phyloP scores from a whole-genome alignment of 148 eudicot genomes.

The Rhododendron mucronatum region DNA sequence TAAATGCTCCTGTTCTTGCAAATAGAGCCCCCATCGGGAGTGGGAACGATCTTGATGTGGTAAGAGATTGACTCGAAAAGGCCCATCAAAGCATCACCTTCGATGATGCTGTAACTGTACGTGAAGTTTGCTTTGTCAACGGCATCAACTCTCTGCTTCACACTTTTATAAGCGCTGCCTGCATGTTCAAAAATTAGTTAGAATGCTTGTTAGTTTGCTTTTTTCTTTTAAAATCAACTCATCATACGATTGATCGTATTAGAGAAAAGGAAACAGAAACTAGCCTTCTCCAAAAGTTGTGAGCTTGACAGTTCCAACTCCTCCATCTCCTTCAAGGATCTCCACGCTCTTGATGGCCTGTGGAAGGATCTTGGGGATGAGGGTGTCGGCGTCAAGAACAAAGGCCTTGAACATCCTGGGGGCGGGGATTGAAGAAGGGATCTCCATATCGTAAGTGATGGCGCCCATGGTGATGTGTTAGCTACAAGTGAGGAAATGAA shows the following conservation, averaged over 20 bases:
- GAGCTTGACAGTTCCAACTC: constrained; percentile 20
- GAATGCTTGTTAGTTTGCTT: too few species aligned
- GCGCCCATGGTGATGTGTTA: background rate
- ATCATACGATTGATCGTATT: background rate
- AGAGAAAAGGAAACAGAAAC: background rate
- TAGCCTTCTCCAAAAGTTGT: constrained; percentile 25
- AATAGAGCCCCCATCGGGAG: background rate
- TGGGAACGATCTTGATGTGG: background rate
- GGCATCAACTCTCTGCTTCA: background rate
- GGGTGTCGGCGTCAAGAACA: constrained; percentile 23
- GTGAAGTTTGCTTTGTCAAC: background rate
- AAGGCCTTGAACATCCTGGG: constrained; percentile 24
- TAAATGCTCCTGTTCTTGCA: background rate
- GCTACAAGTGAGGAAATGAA: too few species aligned
- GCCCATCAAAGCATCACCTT: background rate
- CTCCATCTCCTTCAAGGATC: constrained; percentile 1
- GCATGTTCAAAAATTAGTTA: too few species aligned
- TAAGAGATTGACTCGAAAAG: background rate
- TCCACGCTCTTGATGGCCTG: constrained; percentile 27
- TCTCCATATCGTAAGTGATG: background rate
- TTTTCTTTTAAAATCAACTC: too few species aligned
- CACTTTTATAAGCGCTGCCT: background rate
- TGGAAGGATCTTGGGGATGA: constrained; percentile 26
- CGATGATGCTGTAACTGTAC: background rate
- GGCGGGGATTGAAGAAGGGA: constrained; percentile 21